Percentiles rank a stretch among this genome's conserved stretches.
These are phyloP conservation scores for Aspergillus clavatus DNA, from an alignment of 2,329 filamentous ascomycete genomes.

Conservation along the genomic window DNA sequence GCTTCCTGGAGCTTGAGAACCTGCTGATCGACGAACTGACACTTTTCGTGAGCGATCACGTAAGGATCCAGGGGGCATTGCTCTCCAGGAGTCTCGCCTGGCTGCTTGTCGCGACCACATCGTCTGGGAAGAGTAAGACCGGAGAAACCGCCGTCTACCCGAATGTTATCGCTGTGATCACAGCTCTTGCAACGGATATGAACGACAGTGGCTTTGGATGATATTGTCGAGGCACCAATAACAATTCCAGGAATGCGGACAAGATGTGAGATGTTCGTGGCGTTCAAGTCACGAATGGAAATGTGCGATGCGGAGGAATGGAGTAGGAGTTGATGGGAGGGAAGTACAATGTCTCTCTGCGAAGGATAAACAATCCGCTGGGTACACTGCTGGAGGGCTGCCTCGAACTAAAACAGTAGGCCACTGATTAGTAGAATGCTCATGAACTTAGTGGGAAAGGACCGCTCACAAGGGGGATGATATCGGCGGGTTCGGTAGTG, in stretches of 20 bases:
- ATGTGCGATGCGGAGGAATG: conserved; percentile 88
- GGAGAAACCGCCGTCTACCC: conserved; percentile 78
- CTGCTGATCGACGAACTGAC: conserved; percentile 93
- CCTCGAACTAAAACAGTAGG: conserved; percentile 66
- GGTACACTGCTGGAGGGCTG: conserved; percentile 83
- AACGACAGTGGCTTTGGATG: conserved; percentile 85
- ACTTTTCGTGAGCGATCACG: conserved; percentile 91
- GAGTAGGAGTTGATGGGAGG: conserved; percentile 88
- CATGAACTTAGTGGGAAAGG: not conserved
- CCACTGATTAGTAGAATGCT: not conserved
- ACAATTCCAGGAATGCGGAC: conserved; percentile 96
- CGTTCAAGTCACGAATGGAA: conserved; percentile 90
- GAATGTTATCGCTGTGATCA: conserved; percentile 63
- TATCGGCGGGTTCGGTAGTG: conserved; percentile 82
- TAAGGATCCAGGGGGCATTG: conserved; percentile 92
- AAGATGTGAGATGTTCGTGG: conserved; percentile 86
- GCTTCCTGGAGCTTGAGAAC: conserved; percentile 97
- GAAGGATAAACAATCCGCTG: conserved; percentile 88
- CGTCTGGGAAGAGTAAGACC: conserved; percentile 77
- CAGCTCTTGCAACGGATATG: conserved; percentile 87
- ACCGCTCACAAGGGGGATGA: conserved; percentile 76
- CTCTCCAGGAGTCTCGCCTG: conserved; percentile 62
- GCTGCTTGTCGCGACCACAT: conserved; percentile 60
- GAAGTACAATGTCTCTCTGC: conserved; percentile 62
- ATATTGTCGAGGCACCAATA: conserved; percentile 93